phyloP scores from a whole-genome alignment of 257 asterid genomes.

The Gentiana dahurica region DNA sequence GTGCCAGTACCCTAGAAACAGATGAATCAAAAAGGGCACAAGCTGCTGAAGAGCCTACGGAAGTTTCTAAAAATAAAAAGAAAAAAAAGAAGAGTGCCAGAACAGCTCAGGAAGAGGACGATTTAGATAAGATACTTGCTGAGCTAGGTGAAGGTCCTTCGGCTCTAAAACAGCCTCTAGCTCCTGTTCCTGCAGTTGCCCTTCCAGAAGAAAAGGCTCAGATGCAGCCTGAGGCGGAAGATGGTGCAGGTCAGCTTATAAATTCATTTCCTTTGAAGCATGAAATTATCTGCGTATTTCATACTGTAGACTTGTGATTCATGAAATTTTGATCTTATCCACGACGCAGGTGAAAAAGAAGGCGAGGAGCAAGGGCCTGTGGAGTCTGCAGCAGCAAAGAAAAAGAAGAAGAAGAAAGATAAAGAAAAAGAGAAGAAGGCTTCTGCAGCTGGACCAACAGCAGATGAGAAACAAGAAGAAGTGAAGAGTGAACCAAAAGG shows the following conservation, averaged over 20 bases:
- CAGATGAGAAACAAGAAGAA: conserved; percentile 61
- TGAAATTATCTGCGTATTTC: too few relatives aligned
- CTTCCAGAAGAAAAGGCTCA: conserved; percentile 32
- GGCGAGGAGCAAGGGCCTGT: conserved; percentile 50
- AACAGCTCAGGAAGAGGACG: conserved; percentile 65
- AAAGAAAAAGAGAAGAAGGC: conserved; percentile 63
- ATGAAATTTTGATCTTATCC: not conserved
- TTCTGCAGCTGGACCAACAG: conserved; percentile 27
- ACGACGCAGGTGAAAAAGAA: conserved; percentile 47
- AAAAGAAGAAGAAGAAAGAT: conserved; percentile 72
- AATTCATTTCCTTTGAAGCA: not conserved
- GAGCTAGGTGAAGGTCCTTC: conserved; percentile 65
- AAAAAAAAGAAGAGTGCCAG: conserved; percentile 77
- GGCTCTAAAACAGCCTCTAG: conserved; percentile 23
- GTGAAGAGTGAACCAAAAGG: conserved; percentile 31
- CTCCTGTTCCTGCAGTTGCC: conserved; percentile 9
- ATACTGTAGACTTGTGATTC: not conserved
- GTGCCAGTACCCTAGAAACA: conserved; percentile 10
- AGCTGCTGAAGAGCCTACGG: conserved; percentile 30
- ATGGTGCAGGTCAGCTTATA: conserved; percentile 23
- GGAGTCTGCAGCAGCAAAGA: conserved; percentile 59
- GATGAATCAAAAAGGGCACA: conserved; percentile 15
- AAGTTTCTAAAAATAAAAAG: conserved; percentile 64
- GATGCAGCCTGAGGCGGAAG: conserved; percentile 39
- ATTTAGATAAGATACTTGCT: conserved; percentile 70